A percentile compares a stretch with the other conserved stretches of the same genome.
phyloP scores from a whole-genome alignment of 768 basidiomycete genomes.

The Strobilomyces echinocephalus region DNA sequence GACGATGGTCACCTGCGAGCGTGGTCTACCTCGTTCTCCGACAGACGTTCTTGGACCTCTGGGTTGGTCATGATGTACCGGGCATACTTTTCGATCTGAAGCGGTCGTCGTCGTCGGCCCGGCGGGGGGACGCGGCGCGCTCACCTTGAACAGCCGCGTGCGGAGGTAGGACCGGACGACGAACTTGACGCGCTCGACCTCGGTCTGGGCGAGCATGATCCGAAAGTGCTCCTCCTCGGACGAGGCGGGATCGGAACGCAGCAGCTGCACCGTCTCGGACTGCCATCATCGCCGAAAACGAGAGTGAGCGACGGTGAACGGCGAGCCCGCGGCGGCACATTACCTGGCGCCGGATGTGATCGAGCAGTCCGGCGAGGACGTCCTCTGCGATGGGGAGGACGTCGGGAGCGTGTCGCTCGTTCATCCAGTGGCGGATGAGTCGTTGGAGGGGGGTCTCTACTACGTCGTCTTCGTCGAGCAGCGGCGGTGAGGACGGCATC shows the following conservation, averaged over 20 bases:
- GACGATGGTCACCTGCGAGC: slow-evolving; percentile 55
- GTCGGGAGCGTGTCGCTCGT: slow-evolving; percentile 79
- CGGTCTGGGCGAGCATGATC: slow-evolving; percentile 90
- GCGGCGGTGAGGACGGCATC: slow-evolving; percentile 27
- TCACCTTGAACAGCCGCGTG: slow-evolving; percentile 79
- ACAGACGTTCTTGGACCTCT: slow-evolving; percentile 71
- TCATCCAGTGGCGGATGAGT: slow-evolving; percentile 80
- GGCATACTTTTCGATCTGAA: slow-evolving; percentile 84
- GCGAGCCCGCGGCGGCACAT: no score
- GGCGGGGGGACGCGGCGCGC: not conserved
- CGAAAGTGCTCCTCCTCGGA: slow-evolving; percentile 92
- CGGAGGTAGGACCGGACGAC: slow-evolving; percentile 86
- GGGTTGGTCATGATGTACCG: slow-evolving; percentile 70
- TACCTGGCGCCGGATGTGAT: slow-evolving; percentile 82
- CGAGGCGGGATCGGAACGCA: slow-evolving; percentile 76
- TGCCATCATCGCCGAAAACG: no score
- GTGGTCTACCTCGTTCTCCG: slow-evolving; percentile 77
- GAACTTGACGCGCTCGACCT: slow-evolving; percentile 92
- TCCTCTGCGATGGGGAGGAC: slow-evolving; percentile 70
- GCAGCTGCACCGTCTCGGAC: slow-evolving; percentile 72
- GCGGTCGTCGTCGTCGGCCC: not conserved
- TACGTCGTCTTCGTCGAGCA: slow-evolving; percentile 33
- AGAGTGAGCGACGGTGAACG: no score
- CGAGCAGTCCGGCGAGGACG: slow-evolving; percentile 59
- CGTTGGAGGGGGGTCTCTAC: slow-evolving; percentile 62